Base-by-base conservation (phyloP, 169 alveolate genomes). In the Plasmodium vivax region DNA sequence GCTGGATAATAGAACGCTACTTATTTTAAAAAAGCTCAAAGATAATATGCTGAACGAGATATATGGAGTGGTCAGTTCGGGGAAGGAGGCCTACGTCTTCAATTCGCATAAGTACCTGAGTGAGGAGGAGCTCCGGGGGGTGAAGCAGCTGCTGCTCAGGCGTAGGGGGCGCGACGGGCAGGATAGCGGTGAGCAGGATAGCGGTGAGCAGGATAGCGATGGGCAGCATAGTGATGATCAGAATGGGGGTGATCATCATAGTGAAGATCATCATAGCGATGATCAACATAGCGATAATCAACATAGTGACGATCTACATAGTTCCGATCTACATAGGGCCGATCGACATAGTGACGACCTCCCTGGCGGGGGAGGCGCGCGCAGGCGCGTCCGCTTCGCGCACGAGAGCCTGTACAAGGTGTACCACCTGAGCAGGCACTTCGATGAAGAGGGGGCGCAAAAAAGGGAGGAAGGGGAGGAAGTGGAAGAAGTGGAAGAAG, bases 61-160 rank as follows among this genome's bases (percentile, higher is more conserved):
- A 68, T 97, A 97, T 95, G 99, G 99, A 12, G 98, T 99, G 85
- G 96, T 99, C 72, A 98, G 99, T 79, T 98, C 99, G 34, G 99
- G 99, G 12, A 99, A 99, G 96, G 99, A 99, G 95, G 99, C 99
- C 3, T 99, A 98, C 93, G 99, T 99, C 14, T 98, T 98, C 94
- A 98, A 98, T 93, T 99, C 97, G 23, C 96, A 83, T 77, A 96
- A 85, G 84, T 41, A 73, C 83, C 34, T 84, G 54, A 83, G 92
- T 77, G 72, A 87, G 92, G 96, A 73, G 80, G 97, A 84, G 85
- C 93, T 56, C 54, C 85, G 19, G 43, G 51, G 47, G 82, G 73
- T 80, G 75, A 93, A 73, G 82, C 87, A 84, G 77, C 36, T 56
- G 68, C 80, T 62, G 71, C 62, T 38, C 19, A 75, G 32, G 32